Evolutionary conservation across 345 rosid genomes (phyloP).

Genomic region (Hirschfeldia incana): DNA sequence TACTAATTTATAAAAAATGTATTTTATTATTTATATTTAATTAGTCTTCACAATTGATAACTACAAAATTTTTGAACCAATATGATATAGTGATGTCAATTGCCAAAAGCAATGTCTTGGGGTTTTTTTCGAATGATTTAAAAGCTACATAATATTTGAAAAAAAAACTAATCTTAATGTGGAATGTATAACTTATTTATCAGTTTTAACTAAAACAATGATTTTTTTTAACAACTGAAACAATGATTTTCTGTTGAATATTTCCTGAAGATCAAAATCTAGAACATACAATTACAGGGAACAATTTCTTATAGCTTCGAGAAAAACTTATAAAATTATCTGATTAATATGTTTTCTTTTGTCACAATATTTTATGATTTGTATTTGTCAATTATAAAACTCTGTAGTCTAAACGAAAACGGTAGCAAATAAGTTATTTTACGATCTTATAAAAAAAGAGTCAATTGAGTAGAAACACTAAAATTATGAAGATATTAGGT

Average conservation of each 20-base stretch:
- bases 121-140: too few species aligned
- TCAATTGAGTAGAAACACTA: too few species aligned
- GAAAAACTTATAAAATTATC: not conserved
- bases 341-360: not conserved
- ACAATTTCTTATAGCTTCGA: not conserved
- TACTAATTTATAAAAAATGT: too few species aligned
- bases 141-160: too few species aligned
- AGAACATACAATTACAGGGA: not conserved
- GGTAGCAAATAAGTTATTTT: not conserved
- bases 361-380: not conserved
- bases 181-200: not conserved
- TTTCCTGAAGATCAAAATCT: not conserved
- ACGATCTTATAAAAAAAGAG: not conserved
- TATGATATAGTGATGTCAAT: too few species aligned
- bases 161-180: too few species aligned
- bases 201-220: not conserved
- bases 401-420: not conserved
- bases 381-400: not conserved
- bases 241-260: not conserved
- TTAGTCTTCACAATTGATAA: not conserved
- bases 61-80: not conserved
- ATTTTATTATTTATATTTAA: too few species aligned
- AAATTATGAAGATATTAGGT: too few species aligned
- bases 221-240: not conserved
- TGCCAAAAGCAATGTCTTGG: too few species aligned